Evolutionary conservation across 306 rosid species (phyloP).

Genomic region (Citrullus amarus): DNA sequence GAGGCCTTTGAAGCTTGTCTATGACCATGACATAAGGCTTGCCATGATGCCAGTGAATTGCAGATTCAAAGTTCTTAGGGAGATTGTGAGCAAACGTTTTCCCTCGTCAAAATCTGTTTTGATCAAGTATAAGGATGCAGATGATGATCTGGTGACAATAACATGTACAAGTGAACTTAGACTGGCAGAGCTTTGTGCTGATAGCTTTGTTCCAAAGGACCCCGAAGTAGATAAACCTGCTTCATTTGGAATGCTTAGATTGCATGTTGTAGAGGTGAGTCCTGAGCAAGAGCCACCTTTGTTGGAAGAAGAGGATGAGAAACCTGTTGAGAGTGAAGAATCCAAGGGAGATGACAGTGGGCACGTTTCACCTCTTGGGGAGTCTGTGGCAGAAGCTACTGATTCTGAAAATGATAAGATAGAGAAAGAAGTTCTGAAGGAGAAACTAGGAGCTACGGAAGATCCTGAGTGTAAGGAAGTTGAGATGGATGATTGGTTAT

Average conservation of each 20-base stretch:
- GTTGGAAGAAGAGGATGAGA: constrained; percentile 87
- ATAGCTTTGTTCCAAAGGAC: constrained; percentile 38
- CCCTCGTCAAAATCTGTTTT: constrained; percentile 77
- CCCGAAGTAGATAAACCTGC: constrained; percentile 42
- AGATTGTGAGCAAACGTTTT: constrained; percentile 63
- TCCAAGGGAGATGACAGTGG: constrained; percentile 63
- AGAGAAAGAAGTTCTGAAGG: constrained; percentile 50
- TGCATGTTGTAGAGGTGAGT: constrained; percentile 82
- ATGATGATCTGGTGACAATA: constrained; percentile 92
- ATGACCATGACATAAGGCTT: constrained; percentile 92
- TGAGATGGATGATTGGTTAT: constrained; percentile 99
- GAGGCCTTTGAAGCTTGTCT: constrained; percentile 62
- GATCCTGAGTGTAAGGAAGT: constrained; percentile 77
- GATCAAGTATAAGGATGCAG: constrained; percentile 80
- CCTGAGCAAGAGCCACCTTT: constrained; percentile 91
- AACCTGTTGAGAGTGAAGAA: constrained; percentile 42
- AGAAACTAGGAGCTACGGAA: constrained; percentile 43
- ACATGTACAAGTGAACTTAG: constrained; percentile 77
- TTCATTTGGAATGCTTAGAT: constrained; percentile 58
- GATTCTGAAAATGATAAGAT: constrained; percentile 39
- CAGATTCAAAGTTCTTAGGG: constrained; percentile 48
- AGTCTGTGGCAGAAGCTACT: constrained; percentile 45
- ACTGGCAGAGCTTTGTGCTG: constrained; percentile 70
- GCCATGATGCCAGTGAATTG: constrained; percentile 66
- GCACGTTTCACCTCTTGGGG: constrained; percentile 53